phyloP scores from a whole-genome alignment of 805 yeast genomes.

The Ogataea methanolica region DNA sequence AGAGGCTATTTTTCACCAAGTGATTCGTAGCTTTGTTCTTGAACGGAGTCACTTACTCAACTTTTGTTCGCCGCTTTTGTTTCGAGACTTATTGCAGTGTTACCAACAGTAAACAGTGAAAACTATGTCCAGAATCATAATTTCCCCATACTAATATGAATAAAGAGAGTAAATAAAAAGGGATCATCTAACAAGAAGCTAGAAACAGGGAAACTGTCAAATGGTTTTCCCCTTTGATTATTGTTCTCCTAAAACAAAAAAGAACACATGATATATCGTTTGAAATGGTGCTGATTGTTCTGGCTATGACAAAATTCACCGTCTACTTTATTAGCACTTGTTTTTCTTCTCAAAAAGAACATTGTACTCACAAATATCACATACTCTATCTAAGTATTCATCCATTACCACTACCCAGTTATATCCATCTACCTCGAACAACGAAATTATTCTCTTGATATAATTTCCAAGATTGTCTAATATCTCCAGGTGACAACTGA shows the following conservation, averaged over 20 bases:
- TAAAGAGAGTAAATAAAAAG: not conserved
- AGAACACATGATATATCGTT: too few species aligned
- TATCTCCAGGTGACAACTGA: constrained; percentile 79
- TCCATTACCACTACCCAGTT: constrained; percentile 70
- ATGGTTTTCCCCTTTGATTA: not conserved
- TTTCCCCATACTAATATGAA: constrained; percentile 1
- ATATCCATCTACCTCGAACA: constrained; percentile 60
- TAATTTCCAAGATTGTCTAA: constrained; percentile 84
- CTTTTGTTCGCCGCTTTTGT: not conserved
- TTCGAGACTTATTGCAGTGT: not conserved
- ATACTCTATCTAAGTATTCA: constrained; percentile 50
- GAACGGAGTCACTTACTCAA: not conserved
- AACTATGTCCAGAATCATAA: not conserved
- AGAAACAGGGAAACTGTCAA: not conserved
- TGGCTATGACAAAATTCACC: too few species aligned
- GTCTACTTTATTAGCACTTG: too few species aligned
- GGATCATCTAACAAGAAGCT: not conserved
- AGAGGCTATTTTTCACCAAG: too few species aligned
- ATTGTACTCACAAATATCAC: not conserved
- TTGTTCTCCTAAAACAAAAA: not conserved
- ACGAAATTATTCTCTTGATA: constrained; percentile 66
- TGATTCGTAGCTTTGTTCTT: too few species aligned
- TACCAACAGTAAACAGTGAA: not conserved
- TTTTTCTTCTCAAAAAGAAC: not conserved
- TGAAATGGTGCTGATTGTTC: too few species aligned